Percentiles rank a stretch among this genome's conserved stretches.
Evolutionary conservation across 2,329 filamentous ascomycete species (phyloP).

Genomic region (Botrytis cinerea): DNA sequence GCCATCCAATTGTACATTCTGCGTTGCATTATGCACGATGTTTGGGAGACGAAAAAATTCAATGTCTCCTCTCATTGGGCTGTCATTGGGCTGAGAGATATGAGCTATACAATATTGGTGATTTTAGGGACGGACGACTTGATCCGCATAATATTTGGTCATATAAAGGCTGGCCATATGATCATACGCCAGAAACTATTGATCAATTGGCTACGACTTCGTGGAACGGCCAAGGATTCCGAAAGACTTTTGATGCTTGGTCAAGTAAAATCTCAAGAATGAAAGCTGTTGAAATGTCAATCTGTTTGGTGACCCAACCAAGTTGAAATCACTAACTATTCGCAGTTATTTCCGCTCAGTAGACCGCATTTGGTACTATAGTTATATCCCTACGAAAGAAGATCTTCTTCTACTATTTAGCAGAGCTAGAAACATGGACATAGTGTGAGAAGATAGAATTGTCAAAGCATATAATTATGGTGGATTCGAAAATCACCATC

Average conservation of each 20-base stretch:
- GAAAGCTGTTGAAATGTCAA: background rate
- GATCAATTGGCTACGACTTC: fast-evolving
- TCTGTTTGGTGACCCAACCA: background rate
- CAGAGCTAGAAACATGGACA: background rate
- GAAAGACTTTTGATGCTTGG: background rate
- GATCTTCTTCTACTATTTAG: background rate
- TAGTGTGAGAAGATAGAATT: background rate
- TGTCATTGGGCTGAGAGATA: background rate
- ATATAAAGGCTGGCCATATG: background rate
- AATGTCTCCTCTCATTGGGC: background rate
- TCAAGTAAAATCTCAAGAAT: background rate
- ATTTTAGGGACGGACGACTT: background rate
- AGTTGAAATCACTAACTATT: background rate
- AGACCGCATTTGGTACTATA: background rate
- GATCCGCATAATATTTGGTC: background rate
- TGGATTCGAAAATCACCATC: background rate
- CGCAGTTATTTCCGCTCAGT: background rate
- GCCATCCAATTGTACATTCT: background rate
- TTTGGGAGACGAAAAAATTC: background rate
- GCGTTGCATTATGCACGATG: background rate
- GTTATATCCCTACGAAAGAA: background rate
- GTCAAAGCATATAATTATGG: background rate
- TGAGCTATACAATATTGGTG: background rate
- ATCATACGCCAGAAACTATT: background rate
- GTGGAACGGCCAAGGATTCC: background rate